A percentile compares a stretch with the other conserved stretches of the same genome.
These are phyloP conservation scores for Zygosaccharomyces rouxii DNA, from an alignment of 805 yeast species.

Conservation along the genomic window DNA sequence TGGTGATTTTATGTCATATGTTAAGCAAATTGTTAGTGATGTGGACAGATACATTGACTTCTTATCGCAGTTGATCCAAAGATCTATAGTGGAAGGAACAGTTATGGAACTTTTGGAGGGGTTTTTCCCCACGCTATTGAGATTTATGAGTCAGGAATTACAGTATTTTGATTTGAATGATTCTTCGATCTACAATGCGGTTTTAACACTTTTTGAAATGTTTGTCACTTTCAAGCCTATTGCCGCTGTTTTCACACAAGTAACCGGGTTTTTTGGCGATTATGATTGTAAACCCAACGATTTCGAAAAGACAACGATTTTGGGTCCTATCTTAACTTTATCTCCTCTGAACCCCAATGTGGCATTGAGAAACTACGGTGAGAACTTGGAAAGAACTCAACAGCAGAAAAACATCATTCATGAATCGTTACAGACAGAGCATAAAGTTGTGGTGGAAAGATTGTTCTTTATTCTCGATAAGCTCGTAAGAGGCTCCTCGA, in stretches of 20 bases:
- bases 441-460: slow-evolving; percentile 52
- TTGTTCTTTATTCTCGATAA: slow-evolving; percentile 67
- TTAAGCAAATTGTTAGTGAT: slow-evolving; percentile 30
- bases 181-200: slow-evolving; percentile 45
- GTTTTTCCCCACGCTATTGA: slow-evolving; percentile 36
- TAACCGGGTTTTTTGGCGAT: slow-evolving; percentile 50
- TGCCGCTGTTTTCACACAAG: slow-evolving; percentile 54
- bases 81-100: slow-evolving; percentile 64
- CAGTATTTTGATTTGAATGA: slow-evolving; percentile 42
- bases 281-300: slow-evolving; percentile 44
- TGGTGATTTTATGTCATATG: slow-evolving; percentile 23
- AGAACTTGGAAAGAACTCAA: slow-evolving; percentile 33
- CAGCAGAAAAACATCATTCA: slow-evolving; percentile 47
- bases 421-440: slow-evolving; percentile 62
- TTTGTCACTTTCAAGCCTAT: slow-evolving; percentile 57
- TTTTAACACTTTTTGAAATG: slow-evolving; percentile 52
- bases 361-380: slow-evolving; percentile 44
- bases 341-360: slow-evolving; percentile 67
- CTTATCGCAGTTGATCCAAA: slow-evolving; percentile 50
- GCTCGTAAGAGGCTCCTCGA: slow-evolving; percentile 66
- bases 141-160: slow-evolving; percentile 23
- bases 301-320: slow-evolving; percentile 56
- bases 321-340: slow-evolving; percentile 73
- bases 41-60: slow-evolving; percentile 41
- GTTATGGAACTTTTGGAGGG: slow-evolving; percentile 55